Percentiles rank a stretch among this genome's conserved stretches.
These are phyloP conservation scores for Mariannaea elegans DNA, from an alignment of 2,329 filamentous ascomycete genomes.

Conservation along the genomic window DNA sequence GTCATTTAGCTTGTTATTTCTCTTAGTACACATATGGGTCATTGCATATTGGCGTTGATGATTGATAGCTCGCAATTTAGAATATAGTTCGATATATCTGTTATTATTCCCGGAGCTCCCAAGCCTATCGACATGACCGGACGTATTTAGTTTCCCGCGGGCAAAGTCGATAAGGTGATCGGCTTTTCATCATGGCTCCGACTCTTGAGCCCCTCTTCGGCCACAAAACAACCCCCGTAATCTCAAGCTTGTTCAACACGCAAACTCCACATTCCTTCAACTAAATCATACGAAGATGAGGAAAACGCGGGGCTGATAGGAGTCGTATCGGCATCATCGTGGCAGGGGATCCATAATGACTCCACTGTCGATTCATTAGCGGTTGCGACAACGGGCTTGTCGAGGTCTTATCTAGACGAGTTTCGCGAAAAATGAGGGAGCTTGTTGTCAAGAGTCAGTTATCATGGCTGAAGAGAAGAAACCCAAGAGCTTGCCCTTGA, in stretches of 20 bases:
- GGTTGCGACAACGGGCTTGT: neutral
- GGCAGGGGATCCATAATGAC: neutral
- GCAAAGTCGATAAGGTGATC: conserved; percentile 17
- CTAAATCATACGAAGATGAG: conserved; percentile 16
- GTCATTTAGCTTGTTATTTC: conserved; percentile 55
- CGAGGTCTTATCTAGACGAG: conserved; percentile 25
- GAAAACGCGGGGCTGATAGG: conserved; percentile 31
- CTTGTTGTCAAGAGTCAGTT: neutral
- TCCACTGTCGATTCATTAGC: neutral
- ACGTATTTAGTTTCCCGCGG: conserved; percentile 30
- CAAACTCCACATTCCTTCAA: conserved; percentile 23
- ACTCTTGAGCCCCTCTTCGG: conserved; percentile 17
- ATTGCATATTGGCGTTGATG: neutral
- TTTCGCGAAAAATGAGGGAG: neutral
- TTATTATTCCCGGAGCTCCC: too few species aligned
- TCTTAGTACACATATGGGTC: too few species aligned
- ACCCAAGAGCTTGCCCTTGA: conserved; percentile 14
- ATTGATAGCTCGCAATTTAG: neutral
- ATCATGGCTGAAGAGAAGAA: conserved; percentile 26
- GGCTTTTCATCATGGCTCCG: conserved; percentile 26
- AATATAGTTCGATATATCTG: neutral
- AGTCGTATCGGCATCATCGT: conserved; percentile 13
- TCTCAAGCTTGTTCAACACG: neutral
- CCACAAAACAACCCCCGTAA: conserved; percentile 34
- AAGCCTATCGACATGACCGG: neutral